These are phyloP conservation scores for Przewalskia tangutica DNA, from an alignment of 257 asterid species.

Conservation along the genomic window DNA sequence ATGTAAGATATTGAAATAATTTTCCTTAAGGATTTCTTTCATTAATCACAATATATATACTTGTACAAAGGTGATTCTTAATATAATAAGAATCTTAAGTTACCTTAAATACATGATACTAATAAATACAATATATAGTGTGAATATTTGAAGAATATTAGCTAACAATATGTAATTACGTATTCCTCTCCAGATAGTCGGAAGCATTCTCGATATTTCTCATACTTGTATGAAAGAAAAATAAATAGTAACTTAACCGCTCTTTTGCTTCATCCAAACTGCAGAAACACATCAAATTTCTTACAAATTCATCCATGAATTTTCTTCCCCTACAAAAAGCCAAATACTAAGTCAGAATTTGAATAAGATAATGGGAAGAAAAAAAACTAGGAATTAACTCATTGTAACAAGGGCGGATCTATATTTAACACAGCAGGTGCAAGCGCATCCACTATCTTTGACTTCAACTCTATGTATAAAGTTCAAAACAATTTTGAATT, in stretches of 20 bases:
- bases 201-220: background rate
- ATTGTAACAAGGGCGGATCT: background rate
- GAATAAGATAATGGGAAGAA: background rate
- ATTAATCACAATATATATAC: no score
- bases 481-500: background rate
- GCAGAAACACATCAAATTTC: background rate
- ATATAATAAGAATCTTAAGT: no score
- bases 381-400: background rate
- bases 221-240: background rate
- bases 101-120: no score
- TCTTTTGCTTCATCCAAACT: background rate
- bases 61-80: no score
- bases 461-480: background rate
- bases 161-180: background rate
- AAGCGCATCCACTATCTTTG: background rate
- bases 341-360: background rate
- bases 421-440: background rate
- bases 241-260: background rate
- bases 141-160: no score
- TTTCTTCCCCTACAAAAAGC: constrained; percentile 7
- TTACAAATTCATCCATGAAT: background rate
- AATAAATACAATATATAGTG: no score
- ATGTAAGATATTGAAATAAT: no score
- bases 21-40: no score
- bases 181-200: background rate